These are phyloP conservation scores for Thalassiosira sp. DNA, from an alignment of 352 stramenopile genomes.

Conservation along the genomic window DNA sequence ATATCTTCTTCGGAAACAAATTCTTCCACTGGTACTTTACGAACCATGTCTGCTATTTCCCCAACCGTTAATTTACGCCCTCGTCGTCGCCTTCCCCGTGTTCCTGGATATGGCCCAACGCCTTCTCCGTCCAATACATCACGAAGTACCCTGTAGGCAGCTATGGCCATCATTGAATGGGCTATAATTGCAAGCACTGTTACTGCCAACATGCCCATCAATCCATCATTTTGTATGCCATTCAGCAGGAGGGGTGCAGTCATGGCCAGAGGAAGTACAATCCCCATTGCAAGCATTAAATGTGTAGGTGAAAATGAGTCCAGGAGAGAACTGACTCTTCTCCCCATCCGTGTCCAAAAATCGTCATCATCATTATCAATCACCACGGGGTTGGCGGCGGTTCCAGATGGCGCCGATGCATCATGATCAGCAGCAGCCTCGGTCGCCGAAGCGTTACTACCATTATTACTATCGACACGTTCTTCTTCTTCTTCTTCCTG, in stretches of 20 bases:
- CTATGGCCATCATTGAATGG: conserved; percentile 36
- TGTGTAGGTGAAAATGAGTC: conserved; percentile 15
- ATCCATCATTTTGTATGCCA: background rate
- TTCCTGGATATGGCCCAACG: conserved; percentile 23
- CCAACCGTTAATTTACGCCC: conserved; percentile 26
- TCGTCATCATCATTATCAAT: conserved; percentile 15
- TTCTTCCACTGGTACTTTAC: conserved; percentile 46
- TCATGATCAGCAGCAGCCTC: background rate
- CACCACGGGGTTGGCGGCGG: conserved; percentile 15
- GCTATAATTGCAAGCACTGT: conserved; percentile 28
- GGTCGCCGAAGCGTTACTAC: background rate
- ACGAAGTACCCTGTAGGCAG: conserved; percentile 31
- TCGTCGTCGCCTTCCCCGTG: background rate
- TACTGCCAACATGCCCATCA: conserved; percentile 15
- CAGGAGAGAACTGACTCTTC: background rate
- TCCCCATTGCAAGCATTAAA: conserved; percentile 25
- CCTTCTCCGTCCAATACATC: conserved; percentile 17
- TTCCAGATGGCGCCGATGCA: conserved; percentile 9
- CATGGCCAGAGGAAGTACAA: conserved; percentile 31
- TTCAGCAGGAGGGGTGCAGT: conserved; percentile 35
- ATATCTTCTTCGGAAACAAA: conserved; percentile 44
- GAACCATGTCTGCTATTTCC: conserved; percentile 38
- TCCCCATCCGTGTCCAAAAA: background rate
- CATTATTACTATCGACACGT: background rate
- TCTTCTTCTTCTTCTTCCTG: background rate